Evolutionary conservation across 495 filamentous ascomycete genomes (phyloP).

Genomic region (Beverwykella pulmonaria): DNA sequence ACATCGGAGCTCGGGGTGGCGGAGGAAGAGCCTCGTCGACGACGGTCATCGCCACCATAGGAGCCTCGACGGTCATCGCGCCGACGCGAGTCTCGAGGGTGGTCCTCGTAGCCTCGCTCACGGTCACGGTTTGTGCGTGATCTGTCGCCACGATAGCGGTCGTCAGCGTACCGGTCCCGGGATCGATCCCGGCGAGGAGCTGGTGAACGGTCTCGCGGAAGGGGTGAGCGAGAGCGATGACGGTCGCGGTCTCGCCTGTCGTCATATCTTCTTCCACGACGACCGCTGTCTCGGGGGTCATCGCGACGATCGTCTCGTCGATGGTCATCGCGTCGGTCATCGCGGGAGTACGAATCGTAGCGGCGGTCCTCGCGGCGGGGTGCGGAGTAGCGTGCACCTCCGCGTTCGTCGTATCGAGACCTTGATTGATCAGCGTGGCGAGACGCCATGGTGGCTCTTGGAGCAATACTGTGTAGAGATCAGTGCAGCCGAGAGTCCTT

Average conservation of each 20-base stretch:
- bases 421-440: conserved; percentile 28
- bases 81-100: conserved; percentile 10
- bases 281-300: conserved; percentile 17
- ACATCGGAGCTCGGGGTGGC: background rate
- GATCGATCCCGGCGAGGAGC: conserved; percentile 52
- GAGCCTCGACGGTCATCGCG: conserved; percentile 20
- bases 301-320: conserved; percentile 19
- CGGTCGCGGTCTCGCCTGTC: conserved; percentile 16
- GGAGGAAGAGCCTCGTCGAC: conserved; percentile 63
- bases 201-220: conserved; percentile 51
- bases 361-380: conserved; percentile 14
- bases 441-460: conserved; percentile 28
- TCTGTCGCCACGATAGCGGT: conserved; percentile 10
- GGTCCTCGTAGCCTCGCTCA: conserved; percentile 20
- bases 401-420: conserved; percentile 7
- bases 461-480: conserved; percentile 9
- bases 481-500: background rate
- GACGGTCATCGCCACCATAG: conserved; percentile 52
- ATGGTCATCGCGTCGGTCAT: conserved; percentile 11
- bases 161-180: conserved; percentile 46
- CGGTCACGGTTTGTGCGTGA: conserved; percentile 9
- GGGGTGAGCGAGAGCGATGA: conserved; percentile 59
- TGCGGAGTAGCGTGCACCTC: conserved; percentile 13
- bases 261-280: conserved; percentile 5
- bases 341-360: conserved; percentile 1